phyloP scores from a whole-genome alignment of 495 filamentous ascomycete genomes.

The Staphylotrichum tortipilum region DNA sequence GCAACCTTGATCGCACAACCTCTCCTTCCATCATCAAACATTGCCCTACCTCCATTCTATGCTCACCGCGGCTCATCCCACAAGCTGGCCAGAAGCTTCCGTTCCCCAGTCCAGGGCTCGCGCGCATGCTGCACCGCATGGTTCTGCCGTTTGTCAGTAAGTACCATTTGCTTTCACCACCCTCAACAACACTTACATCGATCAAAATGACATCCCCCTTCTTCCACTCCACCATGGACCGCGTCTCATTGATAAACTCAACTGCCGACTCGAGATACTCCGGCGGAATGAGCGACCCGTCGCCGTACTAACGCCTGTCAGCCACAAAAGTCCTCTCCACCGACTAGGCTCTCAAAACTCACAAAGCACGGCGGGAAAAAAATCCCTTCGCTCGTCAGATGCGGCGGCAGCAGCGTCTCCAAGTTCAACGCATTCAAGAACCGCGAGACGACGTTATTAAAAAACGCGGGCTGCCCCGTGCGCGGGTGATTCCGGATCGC shows the following conservation, averaged over 20 bases:
- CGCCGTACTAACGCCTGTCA: too few species aligned
- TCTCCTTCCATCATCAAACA: too few species aligned
- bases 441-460: conserved; percentile 41
- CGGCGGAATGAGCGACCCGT: conserved; percentile 44
- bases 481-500: conserved; percentile 40
- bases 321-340: too few species aligned
- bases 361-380: conserved; percentile 24
- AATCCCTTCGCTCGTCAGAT: conserved; percentile 16
- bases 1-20: too few species aligned
- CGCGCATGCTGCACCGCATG: conserved; percentile 20
- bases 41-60: too few species aligned
- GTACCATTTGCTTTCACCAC: too few species aligned
- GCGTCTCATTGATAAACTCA: conserved; percentile 28
- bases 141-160: conserved; percentile 11
- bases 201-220: conserved; percentile 21
- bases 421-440: conserved; percentile 32
- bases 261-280: conserved; percentile 39
- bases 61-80: conserved; percentile 15
- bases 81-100: conserved; percentile 19
- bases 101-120: conserved; percentile 18
- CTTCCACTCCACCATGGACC: conserved; percentile 16
- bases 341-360: too few species aligned
- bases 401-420: conserved; percentile 11
- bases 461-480: conserved; percentile 44
- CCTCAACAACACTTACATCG: conserved; percentile 10